Evolutionary conservation across 768 basidiomycete species (phyloP), one percentile per base, ranked within the genome.

Genomic region (Leccinum uliginosum): DNA sequence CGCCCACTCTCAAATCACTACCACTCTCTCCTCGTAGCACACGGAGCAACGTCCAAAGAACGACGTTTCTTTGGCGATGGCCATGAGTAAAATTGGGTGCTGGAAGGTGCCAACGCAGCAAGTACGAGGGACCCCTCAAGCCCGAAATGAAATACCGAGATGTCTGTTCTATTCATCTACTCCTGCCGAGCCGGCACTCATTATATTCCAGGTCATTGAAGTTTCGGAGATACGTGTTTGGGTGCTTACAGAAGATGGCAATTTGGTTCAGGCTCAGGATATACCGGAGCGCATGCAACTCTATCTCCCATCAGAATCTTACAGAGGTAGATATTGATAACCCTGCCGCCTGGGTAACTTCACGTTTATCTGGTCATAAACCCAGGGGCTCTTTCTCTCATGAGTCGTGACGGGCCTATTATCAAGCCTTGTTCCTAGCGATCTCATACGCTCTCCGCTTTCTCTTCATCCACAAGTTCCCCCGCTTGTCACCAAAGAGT

Each of bases 21-120:
- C 27, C 27, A 27, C 27, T 27, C 27, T 27, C 27, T 27, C 27
- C 27, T 27, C 27, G 27, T 27, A 27, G 27, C 27, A 27, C 27
- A 27, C 27, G 27, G 27, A 9, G 27, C 27, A 6, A 27, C 27
- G 27, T 27, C 27, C 27, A 9, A 27, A 27, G 27, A 27, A 90
- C 60, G 95, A 93, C 57, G 92, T 98, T 2, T 27, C 27, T 99
- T 99, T 62, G 97, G 97, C 32, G 91, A 95, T 61, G 97, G 97
- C 8, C 86, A 89, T 64, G 95, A 98, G 62, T 99, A 96, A 69
- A 93, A 93, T 63, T 95, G 91, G 89, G 95, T 94, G 14, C 71
- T 99, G 44, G 86, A 78, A 47, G 92, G 86, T 6, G 95, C 94
- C 29, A 90, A 92, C 2, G 80, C 79, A 43, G 70, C 66, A 2